These are phyloP conservation scores for Fomitopsis serialis DNA, from an alignment of 768 basidiomycete species.

Conservation along the genomic window DNA sequence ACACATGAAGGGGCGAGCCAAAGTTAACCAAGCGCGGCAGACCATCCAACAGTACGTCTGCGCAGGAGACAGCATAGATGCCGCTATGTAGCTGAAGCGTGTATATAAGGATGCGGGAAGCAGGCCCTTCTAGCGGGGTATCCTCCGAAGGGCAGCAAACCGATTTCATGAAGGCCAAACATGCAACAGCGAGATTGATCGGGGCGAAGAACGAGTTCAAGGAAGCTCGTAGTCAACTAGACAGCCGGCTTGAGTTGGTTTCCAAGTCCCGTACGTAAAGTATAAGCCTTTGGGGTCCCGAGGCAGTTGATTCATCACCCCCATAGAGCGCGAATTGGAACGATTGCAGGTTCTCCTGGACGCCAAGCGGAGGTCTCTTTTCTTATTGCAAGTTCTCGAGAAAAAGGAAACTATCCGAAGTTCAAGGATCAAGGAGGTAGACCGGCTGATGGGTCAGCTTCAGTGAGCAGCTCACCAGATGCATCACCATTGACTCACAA, in stretches of 20 bases:
- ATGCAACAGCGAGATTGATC: not conserved
- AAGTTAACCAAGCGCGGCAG: not conserved
- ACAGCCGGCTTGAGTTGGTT: not conserved
- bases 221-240: not conserved
- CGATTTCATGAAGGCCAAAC: not conserved
- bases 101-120: constrained; percentile 3
- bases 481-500: not conserved
- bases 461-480: not conserved
- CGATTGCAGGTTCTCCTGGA: constrained; percentile 2
- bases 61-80: too few species aligned
- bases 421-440: constrained; percentile 3
- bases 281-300: not conserved
- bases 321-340: constrained; percentile 4
- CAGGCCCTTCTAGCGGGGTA: not conserved
- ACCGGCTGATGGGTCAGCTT: not conserved
- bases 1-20: constrained; percentile 3
- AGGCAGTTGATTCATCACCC: not conserved
- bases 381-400: constrained; percentile 7
- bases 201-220: not conserved
- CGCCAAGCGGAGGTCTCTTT: not conserved
- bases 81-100: too few species aligned
- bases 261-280: not conserved
- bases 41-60: constrained; percentile 8
- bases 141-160: not conserved
- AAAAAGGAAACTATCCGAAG: constrained; percentile 11